A percentile compares a stretch with the other conserved stretches of the same genome.
phyloP scores from a whole-genome alignment of 331 rosid species.

The Quercus phellos region DNA sequence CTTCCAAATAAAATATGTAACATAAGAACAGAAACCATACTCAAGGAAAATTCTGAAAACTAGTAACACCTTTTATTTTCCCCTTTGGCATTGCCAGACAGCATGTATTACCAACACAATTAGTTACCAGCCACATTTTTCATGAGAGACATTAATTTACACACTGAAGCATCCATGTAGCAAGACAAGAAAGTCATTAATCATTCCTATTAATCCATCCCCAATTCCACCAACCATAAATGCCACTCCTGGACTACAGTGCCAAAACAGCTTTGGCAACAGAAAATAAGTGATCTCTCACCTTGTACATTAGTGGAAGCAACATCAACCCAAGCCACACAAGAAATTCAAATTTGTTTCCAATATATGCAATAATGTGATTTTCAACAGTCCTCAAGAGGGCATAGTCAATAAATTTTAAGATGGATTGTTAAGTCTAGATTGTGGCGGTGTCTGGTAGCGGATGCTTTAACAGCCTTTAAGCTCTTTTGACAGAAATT shows the following conservation, averaged over 20 bases:
- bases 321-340: background rate
- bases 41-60: background rate
- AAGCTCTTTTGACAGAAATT: too few relatives aligned
- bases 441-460: background rate
- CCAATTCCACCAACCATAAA: background rate
- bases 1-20: background rate
- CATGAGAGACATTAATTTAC: background rate
- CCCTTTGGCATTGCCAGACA: background rate
- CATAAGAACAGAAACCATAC: background rate
- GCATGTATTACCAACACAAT: background rate
- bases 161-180: background rate
- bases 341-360: background rate
- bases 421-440: background rate
- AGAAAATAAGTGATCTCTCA: background rate
- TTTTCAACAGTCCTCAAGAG: background rate
- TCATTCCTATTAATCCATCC: background rate
- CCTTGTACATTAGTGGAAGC: background rate
- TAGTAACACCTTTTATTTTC: background rate
- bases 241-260: background rate
- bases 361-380: background rate
- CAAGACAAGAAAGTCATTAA: background rate
- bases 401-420: background rate
- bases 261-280: background rate
- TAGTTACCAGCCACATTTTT: background rate
- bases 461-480: too few relatives aligned